phyloP scores from a whole-genome alignment of 2,329 filamentous ascomycete species.

The Sporothrix variecibatus region DNA sequence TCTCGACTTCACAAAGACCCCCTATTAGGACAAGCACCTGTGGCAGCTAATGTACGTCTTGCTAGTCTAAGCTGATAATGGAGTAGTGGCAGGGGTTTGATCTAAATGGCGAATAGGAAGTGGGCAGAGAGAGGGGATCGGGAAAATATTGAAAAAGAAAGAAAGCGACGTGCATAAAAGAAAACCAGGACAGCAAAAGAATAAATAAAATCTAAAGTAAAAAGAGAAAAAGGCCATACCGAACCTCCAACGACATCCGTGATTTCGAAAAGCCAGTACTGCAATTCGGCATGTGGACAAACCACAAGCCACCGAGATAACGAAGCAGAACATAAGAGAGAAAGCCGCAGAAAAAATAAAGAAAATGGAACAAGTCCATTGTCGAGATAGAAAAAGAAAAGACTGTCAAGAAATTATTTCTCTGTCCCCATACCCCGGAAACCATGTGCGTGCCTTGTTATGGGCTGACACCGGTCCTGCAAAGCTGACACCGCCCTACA shows the following conservation, averaged over 20 bases:
- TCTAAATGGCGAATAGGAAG: background rate
- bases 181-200: background rate
- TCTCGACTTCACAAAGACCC: background rate
- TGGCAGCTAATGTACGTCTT: background rate
- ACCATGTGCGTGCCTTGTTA: slow-evolving; percentile 11
- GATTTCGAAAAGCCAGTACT: background rate
- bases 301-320: background rate
- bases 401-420: background rate
- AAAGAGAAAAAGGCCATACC: background rate
- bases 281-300: background rate
- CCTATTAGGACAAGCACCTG: background rate
- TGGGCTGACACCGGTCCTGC: background rate
- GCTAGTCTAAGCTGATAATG: slow-evolving; percentile 13
- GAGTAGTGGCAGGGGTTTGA: slow-evolving; percentile 14
- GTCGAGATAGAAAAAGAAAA: background rate
- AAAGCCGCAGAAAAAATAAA: background rate
- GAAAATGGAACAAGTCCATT: background rate
- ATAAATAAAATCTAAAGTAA: background rate
- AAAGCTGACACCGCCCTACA: background rate
- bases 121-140: background rate
- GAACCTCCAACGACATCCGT: background rate
- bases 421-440: background rate
- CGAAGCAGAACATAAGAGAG: background rate
- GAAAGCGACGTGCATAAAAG: background rate
- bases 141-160: background rate